A percentile compares a stretch with the other conserved stretches of the same genome.
phyloP scores from a whole-genome alignment of 306 rosid species.

The Trifolium subterraneum region DNA sequence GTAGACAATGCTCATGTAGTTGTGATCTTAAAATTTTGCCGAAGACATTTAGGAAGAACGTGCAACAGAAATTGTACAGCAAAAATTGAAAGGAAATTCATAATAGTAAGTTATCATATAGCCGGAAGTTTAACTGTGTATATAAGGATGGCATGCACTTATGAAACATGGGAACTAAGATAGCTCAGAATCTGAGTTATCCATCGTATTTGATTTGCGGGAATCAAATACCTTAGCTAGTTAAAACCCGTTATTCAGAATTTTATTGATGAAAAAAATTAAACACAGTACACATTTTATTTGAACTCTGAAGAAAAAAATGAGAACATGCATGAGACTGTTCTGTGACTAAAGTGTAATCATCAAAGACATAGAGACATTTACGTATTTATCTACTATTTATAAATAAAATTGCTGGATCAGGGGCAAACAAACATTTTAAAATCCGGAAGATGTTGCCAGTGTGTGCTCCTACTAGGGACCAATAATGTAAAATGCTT shows the following conservation, averaged over 20 bases:
- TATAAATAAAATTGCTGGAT: neutral
- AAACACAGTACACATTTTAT: neutral
- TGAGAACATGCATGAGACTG: neutral
- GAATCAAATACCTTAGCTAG: neutral
- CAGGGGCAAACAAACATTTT: neutral
- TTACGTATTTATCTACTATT: neutral
- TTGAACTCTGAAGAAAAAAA: neutral
- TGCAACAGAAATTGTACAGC: neutral
- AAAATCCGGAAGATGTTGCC: neutral
- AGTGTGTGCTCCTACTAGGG: neutral
- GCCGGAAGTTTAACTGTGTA: neutral
- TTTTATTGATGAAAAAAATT: neutral
- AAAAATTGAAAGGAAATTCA: neutral
- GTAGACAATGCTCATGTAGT: neutral
- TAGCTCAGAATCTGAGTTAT: neutral
- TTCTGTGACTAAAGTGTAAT: neutral
- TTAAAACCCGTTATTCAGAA: neutral
- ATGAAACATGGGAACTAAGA: neutral
- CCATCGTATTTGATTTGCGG: neutral
- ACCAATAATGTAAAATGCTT: neutral
- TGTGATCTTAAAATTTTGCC: neutral
- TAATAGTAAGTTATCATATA: neutral
- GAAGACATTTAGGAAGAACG: neutral
- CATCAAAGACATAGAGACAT: neutral
- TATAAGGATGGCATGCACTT: neutral